phyloP scores from a whole-genome alignment of 441 rosid genomes.

The Gossypium trilobum region DNA sequence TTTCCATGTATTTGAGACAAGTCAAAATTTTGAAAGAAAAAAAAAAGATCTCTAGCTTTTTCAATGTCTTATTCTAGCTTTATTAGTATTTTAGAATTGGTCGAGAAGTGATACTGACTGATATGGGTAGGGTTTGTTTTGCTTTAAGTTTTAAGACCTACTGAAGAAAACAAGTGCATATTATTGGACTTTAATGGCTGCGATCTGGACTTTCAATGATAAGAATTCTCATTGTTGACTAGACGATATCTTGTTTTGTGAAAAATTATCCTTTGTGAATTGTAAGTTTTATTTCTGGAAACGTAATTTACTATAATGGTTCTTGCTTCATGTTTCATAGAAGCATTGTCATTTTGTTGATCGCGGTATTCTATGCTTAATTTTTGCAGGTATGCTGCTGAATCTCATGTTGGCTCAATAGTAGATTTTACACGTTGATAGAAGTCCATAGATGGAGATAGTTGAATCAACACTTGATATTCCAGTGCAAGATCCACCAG shows the following conservation, averaged over 20 bases:
- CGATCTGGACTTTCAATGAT: neutral
- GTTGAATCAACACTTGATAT: constrained; percentile 46
- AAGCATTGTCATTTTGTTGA: neutral
- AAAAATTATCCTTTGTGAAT: neutral
- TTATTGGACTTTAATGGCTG: neutral
- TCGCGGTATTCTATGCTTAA: neutral
- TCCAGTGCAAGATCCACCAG: constrained; percentile 59
- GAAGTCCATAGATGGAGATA: constrained; percentile 35
- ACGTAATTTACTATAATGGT: neutral
- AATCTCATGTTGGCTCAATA: constrained; percentile 1
- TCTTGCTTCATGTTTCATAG: neutral
- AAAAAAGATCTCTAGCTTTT: neutral
- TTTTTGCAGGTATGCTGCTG: constrained; percentile 20
- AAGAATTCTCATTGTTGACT: neutral
- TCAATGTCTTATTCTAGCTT: neutral
- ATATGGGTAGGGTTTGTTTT: neutral
- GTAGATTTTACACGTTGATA: neutral
- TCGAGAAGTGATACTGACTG: neutral
- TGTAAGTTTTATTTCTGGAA: neutral
- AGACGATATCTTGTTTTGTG: neutral
- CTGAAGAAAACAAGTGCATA: neutral
- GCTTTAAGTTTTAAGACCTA: neutral
- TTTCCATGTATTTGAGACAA: neutral
- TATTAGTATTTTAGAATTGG: neutral
- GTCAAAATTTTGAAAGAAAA: neutral